Percentiles rank a stretch among this genome's conserved stretches.
Conservation (phyloP, 2,329 filamentous ascomycete species). For the Didymella segeticola region DNA sequence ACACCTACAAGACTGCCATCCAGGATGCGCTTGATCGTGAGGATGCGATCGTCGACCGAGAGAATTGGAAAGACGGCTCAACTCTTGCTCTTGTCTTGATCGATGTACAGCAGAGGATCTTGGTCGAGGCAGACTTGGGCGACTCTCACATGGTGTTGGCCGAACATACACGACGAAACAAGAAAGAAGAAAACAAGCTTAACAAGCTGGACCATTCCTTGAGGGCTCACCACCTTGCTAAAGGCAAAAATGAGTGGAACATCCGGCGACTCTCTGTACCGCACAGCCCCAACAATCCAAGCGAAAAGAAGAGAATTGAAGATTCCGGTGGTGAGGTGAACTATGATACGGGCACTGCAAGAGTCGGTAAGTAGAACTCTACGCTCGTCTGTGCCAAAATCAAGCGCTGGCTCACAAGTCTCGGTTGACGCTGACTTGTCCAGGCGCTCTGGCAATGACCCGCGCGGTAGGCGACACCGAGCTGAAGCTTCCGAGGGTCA, state of each 20-base stretch:
- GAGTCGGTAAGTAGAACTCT: conserved; percentile 17
- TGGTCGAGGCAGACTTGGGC: conserved; percentile 32
- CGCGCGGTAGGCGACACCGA: conserved; percentile 32
- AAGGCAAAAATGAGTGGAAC: conserved; percentile 25
- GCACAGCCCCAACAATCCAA: conserved; percentile 27
- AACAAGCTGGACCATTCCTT: conserved; percentile 12
- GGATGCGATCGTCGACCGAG: conserved; percentile 26
- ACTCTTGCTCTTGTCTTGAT: conserved; percentile 32
- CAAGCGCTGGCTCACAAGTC: background rate
- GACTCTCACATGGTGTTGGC: conserved; percentile 34
- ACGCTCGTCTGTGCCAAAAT: background rate
- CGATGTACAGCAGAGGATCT: conserved; percentile 29
- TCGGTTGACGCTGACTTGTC: background rate
- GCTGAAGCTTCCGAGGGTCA: conserved; percentile 33
- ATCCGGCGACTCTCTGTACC: conserved; percentile 26
- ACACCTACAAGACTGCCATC: conserved; percentile 33
- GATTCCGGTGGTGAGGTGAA: conserved; percentile 33
- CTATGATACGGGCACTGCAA: conserved; percentile 27
- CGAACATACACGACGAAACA: conserved; percentile 8
- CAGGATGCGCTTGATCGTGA: conserved; percentile 30
- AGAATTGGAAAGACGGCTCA: conserved; percentile 29
- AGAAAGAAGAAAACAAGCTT: conserved; percentile 11
- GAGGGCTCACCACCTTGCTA: conserved; percentile 14
- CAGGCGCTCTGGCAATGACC: conserved; percentile 35
- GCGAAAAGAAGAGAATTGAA: conserved; percentile 31